A percentile compares a stretch with the other conserved stretches of the same genome.
phyloP scores from a whole-genome alignment of 1,139 yeast species.

The Hyphopichia buzzinii region DNA sequence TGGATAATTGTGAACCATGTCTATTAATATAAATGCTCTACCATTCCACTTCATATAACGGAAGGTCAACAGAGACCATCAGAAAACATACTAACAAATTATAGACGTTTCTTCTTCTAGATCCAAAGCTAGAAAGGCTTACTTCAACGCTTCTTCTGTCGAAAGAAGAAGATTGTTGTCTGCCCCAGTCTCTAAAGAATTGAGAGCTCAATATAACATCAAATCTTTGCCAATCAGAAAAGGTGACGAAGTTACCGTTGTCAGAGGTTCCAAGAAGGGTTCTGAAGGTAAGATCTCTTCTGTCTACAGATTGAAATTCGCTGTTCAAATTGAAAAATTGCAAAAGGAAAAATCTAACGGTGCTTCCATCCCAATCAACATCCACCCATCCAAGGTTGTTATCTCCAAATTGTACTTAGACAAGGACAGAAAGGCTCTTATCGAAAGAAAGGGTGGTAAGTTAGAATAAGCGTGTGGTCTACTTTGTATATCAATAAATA shows the following conservation, averaged over 20 bases:
- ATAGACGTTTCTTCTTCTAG: slow-evolving; percentile 98
- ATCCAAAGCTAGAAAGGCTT: slow-evolving; percentile 99
- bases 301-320: slow-evolving; percentile 98
- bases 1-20: no score
- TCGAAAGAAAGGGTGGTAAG: slow-evolving; percentile 52
- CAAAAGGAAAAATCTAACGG: slow-evolving; percentile 98
- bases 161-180: slow-evolving; percentile 94
- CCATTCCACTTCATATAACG: no score
- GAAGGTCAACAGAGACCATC: no score
- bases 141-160: slow-evolving; percentile 97
- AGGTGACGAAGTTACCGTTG: slow-evolving; percentile 93
- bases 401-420: slow-evolving; percentile 97
- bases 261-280: slow-evolving; percentile 99
- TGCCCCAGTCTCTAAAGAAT: slow-evolving; percentile 99
- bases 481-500: slow-evolving; percentile 3
- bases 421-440: slow-evolving; percentile 98
- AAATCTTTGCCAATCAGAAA: slow-evolving; percentile 97
- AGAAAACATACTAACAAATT: no score
- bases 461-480: slow-evolving; percentile 24
- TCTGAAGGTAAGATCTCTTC: slow-evolving; percentile 98
- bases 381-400: slow-evolving; percentile 99
- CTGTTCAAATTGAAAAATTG: slow-evolving; percentile 96
- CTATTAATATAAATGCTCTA: no score
- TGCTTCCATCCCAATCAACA: slow-evolving; percentile 95
- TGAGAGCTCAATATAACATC: slow-evolving; percentile 96